Evolutionary conservation across 257 asterid species (phyloP).

Genomic region (Petrea volubilis): DNA sequence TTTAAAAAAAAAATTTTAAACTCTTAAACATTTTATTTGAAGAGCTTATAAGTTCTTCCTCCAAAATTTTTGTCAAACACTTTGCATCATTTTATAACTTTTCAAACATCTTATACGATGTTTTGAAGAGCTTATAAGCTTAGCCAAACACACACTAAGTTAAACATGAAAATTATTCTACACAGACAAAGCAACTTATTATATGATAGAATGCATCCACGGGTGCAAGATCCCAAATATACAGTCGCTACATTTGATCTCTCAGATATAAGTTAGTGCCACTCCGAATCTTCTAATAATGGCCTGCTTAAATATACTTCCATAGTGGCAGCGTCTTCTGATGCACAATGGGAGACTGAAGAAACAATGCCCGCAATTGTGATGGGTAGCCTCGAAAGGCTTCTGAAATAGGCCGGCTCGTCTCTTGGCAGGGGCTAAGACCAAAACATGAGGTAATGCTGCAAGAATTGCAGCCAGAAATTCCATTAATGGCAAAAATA

Average conservation of each 20-base stretch:
- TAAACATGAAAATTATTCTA: too few species aligned
- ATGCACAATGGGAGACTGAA: not conserved
- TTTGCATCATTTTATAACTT: too few species aligned
- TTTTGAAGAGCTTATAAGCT: too few species aligned
- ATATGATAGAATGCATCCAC: not conserved
- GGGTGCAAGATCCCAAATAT: not conserved
- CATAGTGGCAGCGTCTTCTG: not conserved
- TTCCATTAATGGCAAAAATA: not conserved
- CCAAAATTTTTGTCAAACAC: too few species aligned
- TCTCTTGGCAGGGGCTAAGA: not conserved
- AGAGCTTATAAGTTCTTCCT: too few species aligned
- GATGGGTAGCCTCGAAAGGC: not conserved
- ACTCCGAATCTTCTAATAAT: not conserved
- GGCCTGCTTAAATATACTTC: not conserved
- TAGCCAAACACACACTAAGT: too few species aligned
- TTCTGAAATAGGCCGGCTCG: not conserved
- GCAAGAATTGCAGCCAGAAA: conserved; percentile 6
- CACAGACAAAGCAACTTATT: not conserved
- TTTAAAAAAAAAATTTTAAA: too few species aligned
- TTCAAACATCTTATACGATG: too few species aligned
- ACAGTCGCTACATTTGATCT: not conserved
- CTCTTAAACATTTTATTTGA: too few species aligned
- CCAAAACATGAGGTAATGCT: not conserved
- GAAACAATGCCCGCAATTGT: not conserved
- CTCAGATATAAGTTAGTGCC: not conserved